phyloP scores from a whole-genome alignment of 1,284 basidiomycete genomes.

The Ustilago vetiveriae region DNA sequence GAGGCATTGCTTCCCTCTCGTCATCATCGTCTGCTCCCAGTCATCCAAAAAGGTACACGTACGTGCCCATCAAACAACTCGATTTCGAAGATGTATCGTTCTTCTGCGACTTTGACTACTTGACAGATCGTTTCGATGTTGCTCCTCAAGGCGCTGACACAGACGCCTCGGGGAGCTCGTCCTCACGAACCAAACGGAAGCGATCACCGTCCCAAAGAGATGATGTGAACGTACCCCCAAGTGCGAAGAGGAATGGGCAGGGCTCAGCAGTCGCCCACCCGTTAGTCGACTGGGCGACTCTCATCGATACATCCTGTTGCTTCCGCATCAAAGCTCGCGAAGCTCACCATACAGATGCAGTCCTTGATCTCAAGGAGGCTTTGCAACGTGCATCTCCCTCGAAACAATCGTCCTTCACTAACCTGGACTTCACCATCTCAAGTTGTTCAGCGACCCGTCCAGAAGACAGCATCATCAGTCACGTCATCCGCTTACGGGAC shows the following conservation, averaged over 20 bases:
- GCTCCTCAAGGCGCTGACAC: no score
- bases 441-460: background rate
- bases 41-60: constrained; percentile 1
- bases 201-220: constrained; percentile 1
- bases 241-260: constrained; percentile 6
- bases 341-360: constrained; percentile 6
- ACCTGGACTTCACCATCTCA: constrained; percentile 9
- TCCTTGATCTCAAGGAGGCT: constrained; percentile 19
- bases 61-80: constrained; percentile 17
- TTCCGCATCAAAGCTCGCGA: constrained; percentile 30
- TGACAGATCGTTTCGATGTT: background rate
- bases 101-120: constrained; percentile 24
- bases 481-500: constrained; percentile 5
- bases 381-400: background rate
- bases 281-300: background rate
- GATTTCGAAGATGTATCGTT: constrained; percentile 46
- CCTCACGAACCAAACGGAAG: no score
- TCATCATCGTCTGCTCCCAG: background rate
- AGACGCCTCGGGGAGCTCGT: no score
- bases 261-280: background rate
- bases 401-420: background rate
- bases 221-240: background rate
- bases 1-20: background rate
- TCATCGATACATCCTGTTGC: constrained; percentile 27
- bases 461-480: constrained; percentile 17